phyloP scores from a whole-genome alignment of 2,329 filamentous ascomycete species.

The Nakataea oryzae region DNA sequence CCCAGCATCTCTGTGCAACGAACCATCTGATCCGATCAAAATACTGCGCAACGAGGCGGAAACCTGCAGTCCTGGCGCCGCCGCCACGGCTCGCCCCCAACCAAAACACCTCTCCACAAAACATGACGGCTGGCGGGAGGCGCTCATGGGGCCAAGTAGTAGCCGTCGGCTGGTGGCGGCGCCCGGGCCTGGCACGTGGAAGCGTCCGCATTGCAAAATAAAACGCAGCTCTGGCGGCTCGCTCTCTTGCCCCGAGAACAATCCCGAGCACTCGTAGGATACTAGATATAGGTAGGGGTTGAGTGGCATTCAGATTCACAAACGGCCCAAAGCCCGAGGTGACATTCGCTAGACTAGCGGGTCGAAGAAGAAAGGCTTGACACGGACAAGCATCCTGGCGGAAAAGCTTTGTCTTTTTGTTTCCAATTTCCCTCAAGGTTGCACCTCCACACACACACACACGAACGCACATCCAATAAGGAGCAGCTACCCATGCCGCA shows the following conservation, averaged over 20 bases:
- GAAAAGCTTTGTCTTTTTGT: background rate
- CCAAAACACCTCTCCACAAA: background rate
- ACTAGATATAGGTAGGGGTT: no score
- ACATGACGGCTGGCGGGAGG: no score
- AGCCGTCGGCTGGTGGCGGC: background rate
- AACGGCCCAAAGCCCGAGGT: no score
- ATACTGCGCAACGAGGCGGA: background rate
- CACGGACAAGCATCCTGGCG: background rate
- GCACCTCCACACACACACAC: no score
- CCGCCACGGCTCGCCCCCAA: background rate
- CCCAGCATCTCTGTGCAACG: background rate
- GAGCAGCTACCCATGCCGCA: background rate
- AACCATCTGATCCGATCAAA: background rate
- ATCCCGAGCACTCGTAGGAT: no score
- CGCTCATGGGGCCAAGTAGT: background rate
- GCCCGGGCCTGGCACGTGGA: background rate
- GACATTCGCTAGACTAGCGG: no score
- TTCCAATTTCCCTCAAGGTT: background rate
- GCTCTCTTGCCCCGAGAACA: no score
- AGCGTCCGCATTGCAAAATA: background rate
- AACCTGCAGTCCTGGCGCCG: background rate
- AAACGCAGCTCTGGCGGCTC: no score
- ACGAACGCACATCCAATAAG: background rate
- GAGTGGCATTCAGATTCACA: no score
- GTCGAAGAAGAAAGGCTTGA: background rate